Evolutionary conservation across 495 filamentous ascomycete species (phyloP).

Genomic region (Hapsidospora chrysogenum): DNA sequence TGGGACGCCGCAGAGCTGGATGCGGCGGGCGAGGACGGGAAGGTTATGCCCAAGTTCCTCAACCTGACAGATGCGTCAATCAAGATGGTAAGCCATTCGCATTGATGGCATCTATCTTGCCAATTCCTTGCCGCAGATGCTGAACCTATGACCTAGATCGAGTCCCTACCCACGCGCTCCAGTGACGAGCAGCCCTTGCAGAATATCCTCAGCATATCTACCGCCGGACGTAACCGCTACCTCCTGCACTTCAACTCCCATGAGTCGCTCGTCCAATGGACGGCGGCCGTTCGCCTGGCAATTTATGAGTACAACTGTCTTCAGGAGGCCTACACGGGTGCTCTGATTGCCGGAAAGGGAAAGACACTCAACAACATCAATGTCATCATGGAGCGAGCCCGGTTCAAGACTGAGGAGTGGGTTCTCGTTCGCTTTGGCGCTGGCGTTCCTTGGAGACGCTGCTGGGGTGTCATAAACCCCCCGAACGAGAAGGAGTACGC

Average conservation of each 20-base stretch:
- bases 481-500: slow-evolving; percentile 84
- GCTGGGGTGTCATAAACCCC: slow-evolving; percentile 87
- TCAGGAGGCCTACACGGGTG: slow-evolving; percentile 93
- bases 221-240: slow-evolving; percentile 88
- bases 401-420: slow-evolving; percentile 77
- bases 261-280: slow-evolving; percentile 90
- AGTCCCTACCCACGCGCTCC: slow-evolving; percentile 69
- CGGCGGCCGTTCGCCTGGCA: slow-evolving; percentile 79
- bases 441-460: slow-evolving; percentile 88
- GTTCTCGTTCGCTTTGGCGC: slow-evolving; percentile 89
- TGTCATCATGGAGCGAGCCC: slow-evolving; percentile 63
- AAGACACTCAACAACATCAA: slow-evolving; percentile 75
- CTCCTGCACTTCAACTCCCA: slow-evolving; percentile 90
- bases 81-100: slow-evolving; percentile 74
- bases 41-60: slow-evolving; percentile 87
- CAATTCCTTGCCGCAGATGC: slow-evolving; percentile 2
- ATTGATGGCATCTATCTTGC: background rate
- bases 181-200: slow-evolving; percentile 61
- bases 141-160: too few relatives aligned
- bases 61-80: slow-evolving; percentile 95
- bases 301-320: slow-evolving; percentile 90
- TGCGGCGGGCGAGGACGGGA: slow-evolving; percentile 62
- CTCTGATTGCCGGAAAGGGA: slow-evolving; percentile 88
- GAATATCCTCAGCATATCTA: slow-evolving; percentile 89
- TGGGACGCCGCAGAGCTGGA: slow-evolving; percentile 95